Evolutionary conservation across 2,329 filamentous ascomycete genomes (phyloP), one percentile per base, ranked within the genome.

Genomic region (Dendryphion nanum): DNA sequence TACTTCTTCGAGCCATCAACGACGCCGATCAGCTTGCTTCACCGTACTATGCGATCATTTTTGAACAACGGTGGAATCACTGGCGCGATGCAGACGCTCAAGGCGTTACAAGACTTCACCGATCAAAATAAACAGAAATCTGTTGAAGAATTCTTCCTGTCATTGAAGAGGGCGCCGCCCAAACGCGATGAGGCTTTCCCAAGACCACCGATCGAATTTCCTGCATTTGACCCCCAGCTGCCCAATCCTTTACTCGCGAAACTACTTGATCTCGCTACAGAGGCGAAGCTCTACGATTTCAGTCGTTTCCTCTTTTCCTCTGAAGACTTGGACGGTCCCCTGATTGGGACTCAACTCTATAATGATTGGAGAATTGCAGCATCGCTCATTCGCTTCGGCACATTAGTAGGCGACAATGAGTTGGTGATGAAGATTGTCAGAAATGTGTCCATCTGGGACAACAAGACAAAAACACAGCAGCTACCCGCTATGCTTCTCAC

Each of bases 371-470:
- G 63, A 33, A 61, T 82, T 17, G 68, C 73, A 3, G 71, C 77
- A 10, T 70, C 76, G 1, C 61, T 82, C 18, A 65, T 80, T 21
- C 71, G 74, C 14, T 81, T 78, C 48, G 78, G 77, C 5, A 64
- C 70, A 8, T 69, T 72, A 14, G 72, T 73, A 8, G 61, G 69
- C 26, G 72, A 81, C 42, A 57, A 64, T 13, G 49, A 59, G 2
- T 45, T 66, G 6, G 57, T 66, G 5, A 20, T 66, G 23, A 49
- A 61, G 14, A 51, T 64, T 17, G 48, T 66, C 26, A 52, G 59
- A 26, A 44, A 37, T 23, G 44, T 47, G 6, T 49, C 48, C 4
- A 40, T 34, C 6, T 49, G 50, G 45, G 47, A 50, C 26, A 41
- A 39, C 5, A 47, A 48, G 17, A 24, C 50, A 17, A 34, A 55